These are phyloP conservation scores for Omphalotus guepiniiformis DNA, from an alignment of 768 basidiomycete species.

Conservation along the genomic window DNA sequence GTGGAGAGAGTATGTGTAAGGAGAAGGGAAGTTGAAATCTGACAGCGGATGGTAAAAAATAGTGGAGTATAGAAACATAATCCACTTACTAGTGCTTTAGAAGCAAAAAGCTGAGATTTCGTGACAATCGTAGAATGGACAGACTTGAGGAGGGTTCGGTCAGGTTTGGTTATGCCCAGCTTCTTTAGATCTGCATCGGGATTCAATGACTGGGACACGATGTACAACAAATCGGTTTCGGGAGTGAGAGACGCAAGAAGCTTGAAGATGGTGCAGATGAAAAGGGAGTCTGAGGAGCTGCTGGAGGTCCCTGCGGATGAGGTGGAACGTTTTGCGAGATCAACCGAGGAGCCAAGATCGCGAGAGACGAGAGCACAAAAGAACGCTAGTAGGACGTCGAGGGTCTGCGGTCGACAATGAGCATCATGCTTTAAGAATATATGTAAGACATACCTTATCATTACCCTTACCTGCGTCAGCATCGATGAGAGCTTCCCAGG, in stretches of 20 bases:
- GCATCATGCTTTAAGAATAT: background rate
- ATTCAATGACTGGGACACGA: slow-evolving; percentile 23
- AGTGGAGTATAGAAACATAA: slow-evolving; percentile 2
- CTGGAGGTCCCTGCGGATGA: slow-evolving; percentile 13
- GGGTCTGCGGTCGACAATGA: slow-evolving; percentile 37
- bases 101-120: slow-evolving; percentile 33
- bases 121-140: slow-evolving; percentile 31
- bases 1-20: slow-evolving; percentile 31
- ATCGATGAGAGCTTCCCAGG: slow-evolving; percentile 62
- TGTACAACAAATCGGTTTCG: slow-evolving; percentile 47
- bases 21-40: slow-evolving; percentile 36
- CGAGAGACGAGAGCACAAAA: slow-evolving; percentile 62
- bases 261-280: slow-evolving; percentile 40
- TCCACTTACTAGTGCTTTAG: slow-evolving; percentile 28
- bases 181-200: slow-evolving; percentile 44
- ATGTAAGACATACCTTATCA: slow-evolving; percentile 36
- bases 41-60: slow-evolving; percentile 23
- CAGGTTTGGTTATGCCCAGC: slow-evolving; percentile 52
- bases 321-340: slow-evolving; percentile 39
- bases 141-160: slow-evolving; percentile 40
- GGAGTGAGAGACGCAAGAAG: slow-evolving; percentile 31
- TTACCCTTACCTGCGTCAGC: slow-evolving; percentile 60
- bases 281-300: slow-evolving; percentile 16
- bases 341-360: slow-evolving; percentile 49
- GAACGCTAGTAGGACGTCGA: slow-evolving; percentile 60